Evolutionary conservation across 75 land plant species (phyloP).

Genomic region (Picea glauca): DNA sequence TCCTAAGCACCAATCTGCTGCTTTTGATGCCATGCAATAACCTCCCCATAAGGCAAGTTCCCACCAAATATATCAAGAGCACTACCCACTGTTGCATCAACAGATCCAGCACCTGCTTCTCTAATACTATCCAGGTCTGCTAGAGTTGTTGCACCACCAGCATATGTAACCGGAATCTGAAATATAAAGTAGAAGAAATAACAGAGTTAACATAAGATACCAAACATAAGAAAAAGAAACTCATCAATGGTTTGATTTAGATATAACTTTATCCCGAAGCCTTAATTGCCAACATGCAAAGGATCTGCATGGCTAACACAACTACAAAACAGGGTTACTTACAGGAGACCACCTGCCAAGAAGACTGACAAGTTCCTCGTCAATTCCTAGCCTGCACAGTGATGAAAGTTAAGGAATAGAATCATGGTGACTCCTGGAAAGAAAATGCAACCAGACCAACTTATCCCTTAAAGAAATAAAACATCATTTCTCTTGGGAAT

Average conservation of each 20-base stretch:
- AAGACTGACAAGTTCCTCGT: conserved; percentile 88
- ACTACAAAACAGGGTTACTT: conserved; percentile 18
- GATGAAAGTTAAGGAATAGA: background rate
- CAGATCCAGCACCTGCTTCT: conserved; percentile 70
- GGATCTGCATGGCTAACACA: background rate
- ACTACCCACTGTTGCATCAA: conserved; percentile 94
- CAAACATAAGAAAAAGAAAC: background rate
- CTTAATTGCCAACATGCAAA: background rate
- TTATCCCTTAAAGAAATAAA: background rate
- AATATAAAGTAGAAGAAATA: conserved; percentile 1
- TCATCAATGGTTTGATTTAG: background rate
- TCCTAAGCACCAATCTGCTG: conserved; percentile 17
- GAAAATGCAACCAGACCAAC: background rate
- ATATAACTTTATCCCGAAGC: background rate
- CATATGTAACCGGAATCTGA: conserved; percentile 97
- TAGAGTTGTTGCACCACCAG: conserved; percentile 87
- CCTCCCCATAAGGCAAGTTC: conserved; percentile 68
- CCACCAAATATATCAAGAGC: conserved; percentile 96
- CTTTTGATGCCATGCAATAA: conserved; percentile 80
- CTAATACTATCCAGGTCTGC: conserved; percentile 75
- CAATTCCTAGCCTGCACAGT: conserved; percentile 82
- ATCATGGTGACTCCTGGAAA: background rate
- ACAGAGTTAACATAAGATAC: background rate
- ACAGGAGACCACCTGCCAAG: conserved; percentile 86
- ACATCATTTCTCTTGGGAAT: background rate